Base-by-base conservation (phyloP, 1,284 basidiomycete species). In the Cystobasidiaceae sp. region DNA sequence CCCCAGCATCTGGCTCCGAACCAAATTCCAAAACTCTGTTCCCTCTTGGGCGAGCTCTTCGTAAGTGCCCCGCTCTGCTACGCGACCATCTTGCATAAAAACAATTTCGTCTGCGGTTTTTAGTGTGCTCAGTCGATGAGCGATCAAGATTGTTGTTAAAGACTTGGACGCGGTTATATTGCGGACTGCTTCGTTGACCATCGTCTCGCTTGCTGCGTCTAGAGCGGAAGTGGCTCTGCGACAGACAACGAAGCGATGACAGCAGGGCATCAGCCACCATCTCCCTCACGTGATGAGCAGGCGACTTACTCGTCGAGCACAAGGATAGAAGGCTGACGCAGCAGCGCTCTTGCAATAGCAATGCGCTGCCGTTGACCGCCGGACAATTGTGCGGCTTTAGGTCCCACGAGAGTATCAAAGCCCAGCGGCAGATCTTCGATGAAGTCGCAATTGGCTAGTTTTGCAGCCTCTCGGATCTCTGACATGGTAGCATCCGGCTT, bases 381-480 rank as follows among this genome's bases (percentile, higher is more conserved):
- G 43, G 75, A 77, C 23, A 80, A 75, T 74, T 73, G 78, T 75
- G 50, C 77, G 75, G 54, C 78, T 75, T 75, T 70, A 0, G 76
- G 71, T n/a, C 76, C 76, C 32, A 77, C 75, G 68, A 83, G 79
- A 0, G 89, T 90, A 69, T 89, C 86, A 67, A 89, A 87, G 0
- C 87, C 90, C 62, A 90, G 81, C 11, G 93, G 92, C 80, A 98
- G 84, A 2, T 86, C 85, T 84, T 89, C 89, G 44, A 98, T 87
- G 74, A 97, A 98, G 72, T 94, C 91, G 77, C 94, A 97, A 73
- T 97, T 96, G 3, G 94, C 93, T 68, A 89, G 83, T 11, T 86
- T 80, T 0, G 93, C 93, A 0, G 93, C 94, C 23, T 85, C 80
- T 76, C 93, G 89, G 37, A 98, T 89, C 65, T 96, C 83, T 68